Evolutionary conservation across 768 basidiomycete species (phyloP), one percentile per base, ranked within the genome.

Genomic region (Mycena sanguinolenta): DNA sequence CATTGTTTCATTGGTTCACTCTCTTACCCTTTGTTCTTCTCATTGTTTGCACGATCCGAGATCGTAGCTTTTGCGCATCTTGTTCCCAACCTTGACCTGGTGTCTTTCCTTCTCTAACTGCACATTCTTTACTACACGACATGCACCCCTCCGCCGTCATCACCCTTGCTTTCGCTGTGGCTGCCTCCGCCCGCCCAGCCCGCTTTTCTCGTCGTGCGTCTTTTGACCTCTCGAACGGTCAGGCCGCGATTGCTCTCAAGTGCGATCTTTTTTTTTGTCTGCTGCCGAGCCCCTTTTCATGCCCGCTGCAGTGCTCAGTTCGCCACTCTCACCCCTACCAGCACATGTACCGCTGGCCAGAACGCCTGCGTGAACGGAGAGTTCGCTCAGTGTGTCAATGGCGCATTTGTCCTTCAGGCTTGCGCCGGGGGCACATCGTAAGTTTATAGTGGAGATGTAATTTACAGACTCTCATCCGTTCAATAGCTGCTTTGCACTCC

Each of bases 371-470:
- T 89, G 13, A 77, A 81, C 69, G 75, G 78, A 42, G 70, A 83
- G 38, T 87, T 91, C 66, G 89, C 90, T 1, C 88, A 88, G 69
- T 91, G 91, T 74, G 87, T 87, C 19, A 79, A 77, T 34, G 88
- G 87, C 62, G 82, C 81, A 65, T 84, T 85, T 63, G 78, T 83
- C 36, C 52, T 79, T 54, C 77, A 80, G 54, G 73, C 76, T 28
- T 85, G 84, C 63, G 81, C 76, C 23, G 64, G 72, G 34, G 81
- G 81, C 25, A 83, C 82, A n/a, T 73, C 82, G 83, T 84, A 73
- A 77, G 79, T 69, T 23, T 49, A 13, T 8, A 6, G 19, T 10
- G 12, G n/a, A 6, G n/a, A 21, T 5, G 53, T 14, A n/a, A 25
- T 42, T 39, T 42, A 1, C 3, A 1, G 10, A 12, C 19, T n/a